Conservation (phyloP, 371 early-diverging fungal species). For the Lichtheimia ramosa region DNA sequence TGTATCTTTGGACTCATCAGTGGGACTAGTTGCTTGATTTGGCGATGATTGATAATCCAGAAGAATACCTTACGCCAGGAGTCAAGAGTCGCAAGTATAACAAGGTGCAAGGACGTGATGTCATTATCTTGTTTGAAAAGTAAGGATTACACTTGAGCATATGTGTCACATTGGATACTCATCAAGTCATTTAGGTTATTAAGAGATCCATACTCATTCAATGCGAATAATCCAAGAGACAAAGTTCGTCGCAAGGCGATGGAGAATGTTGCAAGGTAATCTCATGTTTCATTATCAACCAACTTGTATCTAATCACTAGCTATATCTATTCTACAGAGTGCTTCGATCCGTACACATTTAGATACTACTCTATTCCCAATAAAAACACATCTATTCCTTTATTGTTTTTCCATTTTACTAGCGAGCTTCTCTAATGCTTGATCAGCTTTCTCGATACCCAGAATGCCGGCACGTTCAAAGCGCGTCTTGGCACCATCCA, state of each 20-base stretch:
- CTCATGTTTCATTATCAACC: too few relatives aligned
- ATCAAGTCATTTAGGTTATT: constrained; percentile 12
- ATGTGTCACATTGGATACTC: not conserved
- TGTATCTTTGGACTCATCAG: not conserved
- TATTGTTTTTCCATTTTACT: constrained; percentile 21
- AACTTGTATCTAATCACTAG: too few relatives aligned
- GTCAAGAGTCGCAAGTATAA: constrained; percentile 64
- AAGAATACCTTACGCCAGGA: constrained; percentile 69
- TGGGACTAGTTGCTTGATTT: constrained; percentile 56
- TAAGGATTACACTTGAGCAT: constrained; percentile 31
- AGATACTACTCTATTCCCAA: not conserved
- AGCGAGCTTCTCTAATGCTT: constrained; percentile 34
- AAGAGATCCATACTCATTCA: constrained; percentile 13
- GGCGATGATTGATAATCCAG: constrained; percentile 68
- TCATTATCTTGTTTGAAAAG: constrained; percentile 81
- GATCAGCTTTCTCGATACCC: constrained; percentile 61
- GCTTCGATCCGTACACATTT: constrained; percentile 36
- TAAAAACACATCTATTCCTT: not conserved
- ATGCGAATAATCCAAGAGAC: constrained; percentile 5
- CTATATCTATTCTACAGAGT: constrained; percentile 20
- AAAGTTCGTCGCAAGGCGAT: constrained; percentile 41
- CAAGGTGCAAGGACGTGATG: constrained; percentile 61
- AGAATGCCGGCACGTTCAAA: constrained; percentile 64
- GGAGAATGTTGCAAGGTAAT: constrained; percentile 53
- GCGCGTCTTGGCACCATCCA: constrained; percentile 70